Conservation (phyloP, 352 stramenopile genomes). For the Thraustochytrium striatum region DNA sequence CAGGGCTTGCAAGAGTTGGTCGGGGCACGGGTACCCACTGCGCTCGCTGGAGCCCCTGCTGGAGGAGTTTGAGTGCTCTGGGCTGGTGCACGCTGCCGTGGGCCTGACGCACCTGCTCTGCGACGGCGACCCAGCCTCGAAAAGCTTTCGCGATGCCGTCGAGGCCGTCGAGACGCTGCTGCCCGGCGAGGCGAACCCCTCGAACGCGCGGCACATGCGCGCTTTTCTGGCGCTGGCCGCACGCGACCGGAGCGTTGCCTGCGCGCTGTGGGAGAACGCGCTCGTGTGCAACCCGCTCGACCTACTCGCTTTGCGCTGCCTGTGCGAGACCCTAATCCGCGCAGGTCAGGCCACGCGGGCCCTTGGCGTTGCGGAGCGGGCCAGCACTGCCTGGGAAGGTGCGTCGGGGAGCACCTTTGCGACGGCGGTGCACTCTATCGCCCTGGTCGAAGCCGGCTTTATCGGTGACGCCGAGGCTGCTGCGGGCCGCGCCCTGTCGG, state of each 20-base stretch:
- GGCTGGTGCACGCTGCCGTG: too few species aligned
- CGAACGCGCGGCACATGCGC: too few species aligned
- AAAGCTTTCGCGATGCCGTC: too few species aligned
- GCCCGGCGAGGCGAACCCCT: too few species aligned
- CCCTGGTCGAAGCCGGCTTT: constrained; percentile 1
- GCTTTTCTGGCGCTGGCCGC: background rate
- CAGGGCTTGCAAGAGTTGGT: too few species aligned
- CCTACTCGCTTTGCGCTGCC: background rate
- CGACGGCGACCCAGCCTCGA: too few species aligned
- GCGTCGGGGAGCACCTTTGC: background rate
- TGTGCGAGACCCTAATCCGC: background rate
- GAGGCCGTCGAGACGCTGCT: too few species aligned
- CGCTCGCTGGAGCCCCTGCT: too few species aligned
- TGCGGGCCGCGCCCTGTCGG: constrained; percentile 4
- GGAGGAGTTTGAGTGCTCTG: too few species aligned
- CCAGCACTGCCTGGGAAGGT: background rate
- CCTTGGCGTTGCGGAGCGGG: background rate
- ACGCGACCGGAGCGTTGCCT: background rate
- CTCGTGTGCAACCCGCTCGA: constrained; percentile 17
- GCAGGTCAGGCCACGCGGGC: background rate
- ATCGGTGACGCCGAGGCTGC: background rate
- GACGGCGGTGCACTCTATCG: background rate
- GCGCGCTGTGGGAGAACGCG: background rate
- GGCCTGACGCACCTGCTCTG: too few species aligned
- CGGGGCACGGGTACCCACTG: too few species aligned